Base-by-base conservation (phyloP, 2,329 filamentous ascomycete species). In the Nannizziopsis barbatae region DNA sequence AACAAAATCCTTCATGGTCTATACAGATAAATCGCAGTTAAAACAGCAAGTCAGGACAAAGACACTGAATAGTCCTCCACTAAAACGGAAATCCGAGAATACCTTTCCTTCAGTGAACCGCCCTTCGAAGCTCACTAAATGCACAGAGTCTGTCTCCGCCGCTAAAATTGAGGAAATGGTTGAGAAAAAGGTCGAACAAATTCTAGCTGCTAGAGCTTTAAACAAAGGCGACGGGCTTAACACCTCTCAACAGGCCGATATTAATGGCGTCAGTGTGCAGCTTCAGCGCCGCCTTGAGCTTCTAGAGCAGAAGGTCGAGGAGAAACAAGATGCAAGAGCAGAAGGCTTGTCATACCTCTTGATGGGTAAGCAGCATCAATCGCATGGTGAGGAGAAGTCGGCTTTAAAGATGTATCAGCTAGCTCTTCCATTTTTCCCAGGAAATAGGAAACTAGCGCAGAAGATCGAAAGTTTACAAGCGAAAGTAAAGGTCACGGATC, bases 301-400 rank as follows among this genome's bases (percentile, higher is more conserved):
- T 0, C 74, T 96, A 2, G 90, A 96, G 65, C 79, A 83, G 55
- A 83, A 86, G n/a, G 84, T 96, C 22, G 84, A 90, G 50, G 78
- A 78, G 15, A 77, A 75, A 40, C 86, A 89, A 33, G 86, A 93
- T 57, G 72, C 75, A 20, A 80, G 84, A 46, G 82, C 86, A 0
- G 86, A 95, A 53, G 92, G 90, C 0, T 67, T 96, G 22, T 84
- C 87, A 9, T 87, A 84, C 58, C 69, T 96, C 31, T 73, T 95
- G n/a, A 87, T 92, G 75, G 90, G 87, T 1, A 85, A 92, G 55
- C 88, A 95, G 62, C 85, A 93, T 60, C 88, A 89, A 61, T 86
- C 87, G 45, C 76, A 80, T 3, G 87, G 87, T 1, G 86, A 95
- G 56, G 81, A 93, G 45, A 72, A 71, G 2, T 84, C 79, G 31